Percentiles rank a stretch among this genome's conserved stretches.
Evolutionary conservation across 768 basidiomycete species (phyloP).

Genomic region (Hydnomerulius pinastri): DNA sequence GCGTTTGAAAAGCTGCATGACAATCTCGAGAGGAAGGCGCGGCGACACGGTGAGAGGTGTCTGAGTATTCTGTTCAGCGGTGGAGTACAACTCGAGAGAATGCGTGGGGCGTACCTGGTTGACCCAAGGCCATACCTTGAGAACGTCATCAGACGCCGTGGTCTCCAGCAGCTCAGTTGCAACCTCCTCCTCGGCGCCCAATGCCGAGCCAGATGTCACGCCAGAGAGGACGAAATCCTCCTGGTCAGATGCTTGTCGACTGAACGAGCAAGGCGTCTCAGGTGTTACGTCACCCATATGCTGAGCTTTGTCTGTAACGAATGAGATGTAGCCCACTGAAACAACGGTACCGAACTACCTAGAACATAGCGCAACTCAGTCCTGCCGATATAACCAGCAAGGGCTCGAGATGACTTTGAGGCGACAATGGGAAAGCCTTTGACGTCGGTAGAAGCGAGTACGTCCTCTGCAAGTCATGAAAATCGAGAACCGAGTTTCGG

Average conservation of each 20-base stretch:
- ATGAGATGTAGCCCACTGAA: background rate
- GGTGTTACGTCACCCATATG: conserved; percentile 59
- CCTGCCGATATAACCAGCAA: conserved; percentile 88
- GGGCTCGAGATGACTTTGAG: conserved; percentile 54
- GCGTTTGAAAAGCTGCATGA: conserved; percentile 95
- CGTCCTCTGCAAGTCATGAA: conserved; percentile 52
- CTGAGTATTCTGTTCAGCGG: conserved; percentile 41
- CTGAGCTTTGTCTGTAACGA: conserved; percentile 64
- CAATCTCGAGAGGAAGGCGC: conserved; percentile 90
- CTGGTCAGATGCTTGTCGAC: conserved; percentile 46
- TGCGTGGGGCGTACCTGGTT: conserved; percentile 66
- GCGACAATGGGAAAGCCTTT: conserved; percentile 93
- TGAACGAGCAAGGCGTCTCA: conserved; percentile 76
- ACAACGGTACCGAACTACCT: conserved; percentile 46
- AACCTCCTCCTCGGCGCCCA: conserved; percentile 70
- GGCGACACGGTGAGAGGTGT: conserved; percentile 93
- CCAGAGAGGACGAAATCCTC: conserved; percentile 49
- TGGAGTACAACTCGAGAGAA: background rate
- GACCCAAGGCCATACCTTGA: conserved; percentile 88
- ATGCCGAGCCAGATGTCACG: conserved; percentile 45
- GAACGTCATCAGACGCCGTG: conserved; percentile 53
- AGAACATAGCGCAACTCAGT: conserved; percentile 85
- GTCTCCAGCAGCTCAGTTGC: conserved; percentile 64
- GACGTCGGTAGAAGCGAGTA: conserved; percentile 70
- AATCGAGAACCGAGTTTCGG: background rate